These are phyloP conservation scores for Chrysochromulina tobinii DNA, from an alignment of 78 protist genomes.

Conservation along the genomic window DNA sequence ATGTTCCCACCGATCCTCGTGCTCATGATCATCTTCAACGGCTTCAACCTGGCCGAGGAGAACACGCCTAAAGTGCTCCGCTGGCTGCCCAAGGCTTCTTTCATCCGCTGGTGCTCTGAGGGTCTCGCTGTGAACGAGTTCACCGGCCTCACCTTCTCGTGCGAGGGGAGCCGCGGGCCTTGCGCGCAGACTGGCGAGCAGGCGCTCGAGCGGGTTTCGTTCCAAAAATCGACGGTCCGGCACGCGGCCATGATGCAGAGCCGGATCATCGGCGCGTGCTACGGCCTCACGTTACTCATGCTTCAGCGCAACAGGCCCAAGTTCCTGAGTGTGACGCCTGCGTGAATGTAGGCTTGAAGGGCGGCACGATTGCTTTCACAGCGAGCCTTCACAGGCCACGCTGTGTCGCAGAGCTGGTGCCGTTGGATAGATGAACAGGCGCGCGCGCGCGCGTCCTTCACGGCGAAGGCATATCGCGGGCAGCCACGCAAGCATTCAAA, in stretches of 20 bases:
- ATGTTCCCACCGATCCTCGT: constrained; percentile 17
- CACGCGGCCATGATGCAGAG: not conserved
- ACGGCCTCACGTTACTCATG: no score
- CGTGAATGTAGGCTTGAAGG: no score
- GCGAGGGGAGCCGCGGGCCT: constrained; percentile 7
- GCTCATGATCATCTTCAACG: constrained; percentile 15
- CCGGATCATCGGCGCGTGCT: no score
- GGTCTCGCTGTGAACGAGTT: constrained; percentile 40
- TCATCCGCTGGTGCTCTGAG: constrained; percentile 20
- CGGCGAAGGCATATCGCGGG: no score
- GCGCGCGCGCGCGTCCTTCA: no score
- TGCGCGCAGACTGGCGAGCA: not conserved
- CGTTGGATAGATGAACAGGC: no score
- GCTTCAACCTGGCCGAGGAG: constrained; percentile 13
- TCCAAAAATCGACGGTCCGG: not conserved
- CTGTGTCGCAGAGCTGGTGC: no score
- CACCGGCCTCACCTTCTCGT: not conserved
- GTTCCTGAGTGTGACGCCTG: no score
- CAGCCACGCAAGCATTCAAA: no score
- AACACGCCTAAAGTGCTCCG: not conserved
- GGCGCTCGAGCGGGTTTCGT: constrained; percentile 8
- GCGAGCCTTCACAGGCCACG: no score
- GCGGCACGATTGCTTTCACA: no score
- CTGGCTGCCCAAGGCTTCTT: constrained; percentile 3
- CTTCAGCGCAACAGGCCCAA: no score